Base-by-base conservation (phyloP, 805 yeast species). In the Teunomyces panamensis region DNA sequence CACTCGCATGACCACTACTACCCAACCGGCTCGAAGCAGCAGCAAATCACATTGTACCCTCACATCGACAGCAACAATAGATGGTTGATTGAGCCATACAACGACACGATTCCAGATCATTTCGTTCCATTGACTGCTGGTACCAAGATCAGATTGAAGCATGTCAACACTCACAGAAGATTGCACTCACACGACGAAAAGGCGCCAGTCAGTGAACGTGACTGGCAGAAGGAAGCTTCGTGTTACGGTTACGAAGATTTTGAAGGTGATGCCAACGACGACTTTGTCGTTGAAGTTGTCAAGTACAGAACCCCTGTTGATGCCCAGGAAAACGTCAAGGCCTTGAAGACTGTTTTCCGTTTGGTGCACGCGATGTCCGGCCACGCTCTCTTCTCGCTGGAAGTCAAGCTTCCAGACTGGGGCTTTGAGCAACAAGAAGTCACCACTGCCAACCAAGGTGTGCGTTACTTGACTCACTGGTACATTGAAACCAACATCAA, bases 401-500 rank as follows among this genome's bases (percentile, higher is more conserved):
- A 80, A 48, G 80, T 78, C 10, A 85, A 85, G 62, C 75, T 87
- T 58, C 96, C 96, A 51, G 80, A 79, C 45, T 87, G 94, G 91
- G 95, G 87, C 1, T 85, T 83, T 55, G 86, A 82, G 52, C 96
- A 87, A 66, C 91, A 84, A 65, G 96, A 87, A 70, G 95, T 87
- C 46, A 81, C 91, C 3, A 79, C 91, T 71, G 89, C 95, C 32
- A 65, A 78, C 14, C 85, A 81, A 56, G 94, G 91, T 64, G 73
- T 75, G 46, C 69, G 79, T 48, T 73, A 78, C 13, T 75, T 83
- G 56, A 72, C 83, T 30, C 72, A 79, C 53, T 87, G 92, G 92
- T 83, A 85, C 65, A 71, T 87, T 57, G 96, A 87, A 69, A 75
- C 80, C 49, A 87, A 86, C 67, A 71, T 64, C 45, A 85, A 85